Percentiles rank a stretch among this genome's conserved stretches.
Conservation (phyloP, 2,329 filamentous ascomycete genomes). For the Eutypella sp. region DNA sequence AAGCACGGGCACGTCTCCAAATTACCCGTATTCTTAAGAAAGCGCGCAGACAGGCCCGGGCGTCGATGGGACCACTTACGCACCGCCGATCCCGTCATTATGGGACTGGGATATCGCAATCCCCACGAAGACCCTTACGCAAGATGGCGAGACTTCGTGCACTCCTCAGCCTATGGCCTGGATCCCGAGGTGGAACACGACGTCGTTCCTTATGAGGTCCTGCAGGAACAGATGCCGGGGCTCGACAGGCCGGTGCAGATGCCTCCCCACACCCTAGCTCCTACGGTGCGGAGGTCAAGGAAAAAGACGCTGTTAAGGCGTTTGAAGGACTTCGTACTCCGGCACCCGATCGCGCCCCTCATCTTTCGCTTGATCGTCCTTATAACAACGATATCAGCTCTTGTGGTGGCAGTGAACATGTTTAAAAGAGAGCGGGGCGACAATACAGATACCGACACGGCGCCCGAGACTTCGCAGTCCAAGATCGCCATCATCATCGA, state of each 20-base stretch:
- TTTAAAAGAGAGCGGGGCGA: constrained; percentile 52
- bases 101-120: constrained; percentile 41
- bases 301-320: constrained; percentile 42
- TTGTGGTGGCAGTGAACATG: constrained; percentile 74
- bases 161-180: constrained; percentile 48
- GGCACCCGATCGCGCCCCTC: constrained; percentile 80
- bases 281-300: constrained; percentile 27
- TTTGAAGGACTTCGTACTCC: constrained; percentile 64
- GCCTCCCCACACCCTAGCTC: constrained; percentile 34
- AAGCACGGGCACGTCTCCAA: constrained; percentile 27
- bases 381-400: constrained; percentile 73
- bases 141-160: constrained; percentile 49
- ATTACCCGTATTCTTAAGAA: constrained; percentile 42
- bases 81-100: constrained; percentile 54
- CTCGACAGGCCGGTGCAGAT: constrained; percentile 34
- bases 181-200: constrained; percentile 42
- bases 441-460: constrained; percentile 26
- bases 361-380: constrained; percentile 78
- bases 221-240: constrained; percentile 31
- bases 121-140: constrained; percentile 35
- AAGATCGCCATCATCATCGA: constrained; percentile 89
- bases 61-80: constrained; percentile 58
- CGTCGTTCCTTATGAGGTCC: constrained; percentile 40
- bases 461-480: constrained; percentile 65
- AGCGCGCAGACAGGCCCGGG: constrained; percentile 43